These are phyloP conservation scores for Colletotrichum aenigma DNA, from an alignment of 2,329 filamentous ascomycete species.

Conservation along the genomic window DNA sequence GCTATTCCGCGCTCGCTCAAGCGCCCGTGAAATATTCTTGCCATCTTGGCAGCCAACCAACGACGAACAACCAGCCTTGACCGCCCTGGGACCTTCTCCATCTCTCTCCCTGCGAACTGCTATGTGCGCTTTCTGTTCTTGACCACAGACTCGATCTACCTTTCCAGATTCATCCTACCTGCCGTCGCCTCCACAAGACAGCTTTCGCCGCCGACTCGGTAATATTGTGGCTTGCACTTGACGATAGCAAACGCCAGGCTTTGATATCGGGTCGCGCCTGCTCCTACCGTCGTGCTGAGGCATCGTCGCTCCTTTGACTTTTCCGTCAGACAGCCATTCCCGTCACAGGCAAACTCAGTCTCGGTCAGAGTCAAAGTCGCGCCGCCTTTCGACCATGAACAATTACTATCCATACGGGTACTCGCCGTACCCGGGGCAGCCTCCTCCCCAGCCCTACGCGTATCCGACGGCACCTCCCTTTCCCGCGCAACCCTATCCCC, in stretches of 20 bases:
- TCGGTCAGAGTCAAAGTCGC: neutral
- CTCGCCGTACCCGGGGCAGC: slow-evolving; percentile 32
- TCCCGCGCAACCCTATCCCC: neutral
- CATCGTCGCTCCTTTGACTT: neutral
- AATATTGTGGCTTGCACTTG: neutral
- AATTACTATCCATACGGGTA: slow-evolving; percentile 43
- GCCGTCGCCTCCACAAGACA: neutral
- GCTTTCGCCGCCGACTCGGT: neutral
- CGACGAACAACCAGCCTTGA: neutral
- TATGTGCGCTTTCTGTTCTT: slow-evolving; percentile 8
- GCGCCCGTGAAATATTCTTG: slow-evolving; percentile 14
- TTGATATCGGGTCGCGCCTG: neutral
- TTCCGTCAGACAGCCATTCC: neutral
- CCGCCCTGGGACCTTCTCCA: neutral
- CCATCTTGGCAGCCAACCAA: slow-evolving; percentile 1
- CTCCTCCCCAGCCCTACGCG: slow-evolving; percentile 8
- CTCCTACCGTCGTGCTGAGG: neutral
- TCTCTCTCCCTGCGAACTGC: slow-evolving; percentile 1
- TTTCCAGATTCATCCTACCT: neutral
- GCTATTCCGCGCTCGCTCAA: neutral
- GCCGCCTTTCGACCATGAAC: slow-evolving; percentile 31
- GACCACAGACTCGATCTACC: neutral
- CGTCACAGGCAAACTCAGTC: neutral
- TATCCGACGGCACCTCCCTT: slow-evolving; percentile 10
- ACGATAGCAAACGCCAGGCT: neutral